A percentile compares a stretch with the other conserved stretches of the same genome.
phyloP scores from a whole-genome alignment of 208 protist species.

The Leishmania gerbilli region DNA sequence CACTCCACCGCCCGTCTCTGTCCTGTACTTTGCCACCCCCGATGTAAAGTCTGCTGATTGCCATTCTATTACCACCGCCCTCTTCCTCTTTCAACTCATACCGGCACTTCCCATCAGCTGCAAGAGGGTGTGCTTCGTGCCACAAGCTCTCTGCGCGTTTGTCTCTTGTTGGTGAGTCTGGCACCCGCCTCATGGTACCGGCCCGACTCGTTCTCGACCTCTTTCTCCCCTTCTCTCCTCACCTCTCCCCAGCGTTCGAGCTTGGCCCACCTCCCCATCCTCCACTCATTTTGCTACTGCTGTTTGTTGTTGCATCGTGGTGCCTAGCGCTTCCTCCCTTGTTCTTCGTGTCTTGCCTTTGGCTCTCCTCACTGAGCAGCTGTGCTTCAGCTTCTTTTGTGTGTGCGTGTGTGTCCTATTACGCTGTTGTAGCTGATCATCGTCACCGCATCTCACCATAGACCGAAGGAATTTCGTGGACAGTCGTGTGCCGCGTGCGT shows the following conservation, averaged over 20 bases:
- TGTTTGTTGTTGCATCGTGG: not conserved
- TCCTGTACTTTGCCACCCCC: not conserved
- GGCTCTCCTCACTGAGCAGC: not conserved
- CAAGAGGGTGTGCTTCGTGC: not conserved
- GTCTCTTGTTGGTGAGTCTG: not conserved
- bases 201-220: not conserved
- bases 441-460: not conserved
- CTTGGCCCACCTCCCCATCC: not conserved
- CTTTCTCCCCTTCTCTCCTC: not conserved
- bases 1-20: not conserved
- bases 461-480: not conserved
- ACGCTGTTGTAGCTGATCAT: not conserved
- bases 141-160: not conserved
- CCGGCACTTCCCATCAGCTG: not conserved
- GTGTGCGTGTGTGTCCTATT: not conserved
- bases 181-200: not conserved
- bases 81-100: not conserved
- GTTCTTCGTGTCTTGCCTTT: not conserved
- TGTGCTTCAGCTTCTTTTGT: not conserved
- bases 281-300: not conserved
- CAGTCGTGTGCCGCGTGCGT: not conserved
- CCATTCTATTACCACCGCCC: not conserved
- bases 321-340: not conserved
- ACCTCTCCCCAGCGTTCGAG: not conserved
- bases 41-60: not conserved